A percentile compares a stretch with the other conserved stretches of the same genome.
Conservation (phyloP, 1,139 yeast genomes). For the Pichia sp. region DNA sequence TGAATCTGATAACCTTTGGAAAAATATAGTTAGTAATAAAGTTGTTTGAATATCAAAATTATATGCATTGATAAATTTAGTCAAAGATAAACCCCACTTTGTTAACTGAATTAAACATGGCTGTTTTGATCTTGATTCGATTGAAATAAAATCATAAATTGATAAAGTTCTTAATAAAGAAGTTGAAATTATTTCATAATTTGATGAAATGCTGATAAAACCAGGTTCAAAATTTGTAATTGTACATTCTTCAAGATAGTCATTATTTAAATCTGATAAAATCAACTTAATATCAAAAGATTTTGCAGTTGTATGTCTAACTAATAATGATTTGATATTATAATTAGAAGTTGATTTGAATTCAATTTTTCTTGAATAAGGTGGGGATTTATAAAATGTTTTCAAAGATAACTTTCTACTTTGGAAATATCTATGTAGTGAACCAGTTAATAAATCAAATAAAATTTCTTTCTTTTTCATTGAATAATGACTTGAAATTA, state of each 20-base stretch:
- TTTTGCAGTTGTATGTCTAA: slow-evolving; percentile 26
- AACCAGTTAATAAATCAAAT: slow-evolving; percentile 62
- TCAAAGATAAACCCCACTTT: slow-evolving; percentile 51
- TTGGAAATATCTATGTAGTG: slow-evolving; percentile 81
- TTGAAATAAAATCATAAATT: slow-evolving; percentile 44
- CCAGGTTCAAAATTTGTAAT: slow-evolving; percentile 1
- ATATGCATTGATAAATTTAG: neutral
- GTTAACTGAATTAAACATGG: slow-evolving; percentile 34
- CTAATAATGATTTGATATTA: slow-evolving; percentile 16
- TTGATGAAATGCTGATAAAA: slow-evolving; percentile 32
- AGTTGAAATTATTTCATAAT: slow-evolving; percentile 55
- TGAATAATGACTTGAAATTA: slow-evolving; percentile 43
- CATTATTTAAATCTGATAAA: slow-evolving; percentile 18
- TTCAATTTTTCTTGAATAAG: slow-evolving; percentile 39
- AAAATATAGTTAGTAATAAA: slow-evolving; percentile 42
- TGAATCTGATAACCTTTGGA: slow-evolving; percentile 29
- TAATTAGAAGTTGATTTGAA: slow-evolving; percentile 37
- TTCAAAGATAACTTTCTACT: slow-evolving; percentile 56
- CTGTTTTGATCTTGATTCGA: neutral
- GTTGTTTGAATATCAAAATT: slow-evolving; percentile 32
- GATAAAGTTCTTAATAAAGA: slow-evolving; percentile 52
- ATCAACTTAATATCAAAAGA: slow-evolving; percentile 25
- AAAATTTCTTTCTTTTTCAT: slow-evolving; percentile 51
- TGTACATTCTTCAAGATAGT: slow-evolving; percentile 20
- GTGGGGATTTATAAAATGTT: slow-evolving; percentile 52